phyloP scores from a whole-genome alignment of 164 flowering plant genomes.

The Litsea cubeba region DNA sequence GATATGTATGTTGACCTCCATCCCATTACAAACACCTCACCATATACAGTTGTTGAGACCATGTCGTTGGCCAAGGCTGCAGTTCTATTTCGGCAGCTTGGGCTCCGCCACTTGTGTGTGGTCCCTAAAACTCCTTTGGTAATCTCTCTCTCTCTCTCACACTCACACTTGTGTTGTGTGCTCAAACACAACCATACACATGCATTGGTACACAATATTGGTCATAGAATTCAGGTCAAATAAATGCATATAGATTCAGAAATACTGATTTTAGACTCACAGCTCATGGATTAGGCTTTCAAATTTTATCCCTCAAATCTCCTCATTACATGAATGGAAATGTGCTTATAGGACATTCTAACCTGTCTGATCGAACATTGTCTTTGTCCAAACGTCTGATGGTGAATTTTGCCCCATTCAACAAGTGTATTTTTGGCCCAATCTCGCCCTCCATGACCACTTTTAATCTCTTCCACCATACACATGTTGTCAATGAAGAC shows the following conservation, averaged over 20 bases:
- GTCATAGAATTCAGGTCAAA: not conserved
- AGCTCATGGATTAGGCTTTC: not conserved
- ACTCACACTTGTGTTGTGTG: not conserved
- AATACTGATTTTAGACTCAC: not conserved
- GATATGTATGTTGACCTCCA: slow-evolving; percentile 94
- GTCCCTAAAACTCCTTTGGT: slow-evolving; percentile 90
- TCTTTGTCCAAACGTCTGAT: no score
- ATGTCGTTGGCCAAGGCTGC: slow-evolving; percentile 97
- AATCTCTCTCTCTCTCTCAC: slow-evolving; percentile 15
- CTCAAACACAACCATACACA: not conserved
- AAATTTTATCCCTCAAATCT: not conserved
- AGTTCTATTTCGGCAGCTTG: slow-evolving; percentile 68
- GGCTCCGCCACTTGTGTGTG: slow-evolving; percentile 79
- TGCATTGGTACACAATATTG: not conserved
- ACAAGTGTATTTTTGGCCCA: no score
- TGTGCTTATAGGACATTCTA: not conserved
- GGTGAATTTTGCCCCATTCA: no score
- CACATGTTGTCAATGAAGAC: no score
- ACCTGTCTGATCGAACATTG: not conserved
- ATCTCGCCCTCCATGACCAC: no score
- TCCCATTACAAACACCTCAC: slow-evolving; percentile 79
- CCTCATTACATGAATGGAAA: not conserved
- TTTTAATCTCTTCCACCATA: no score
- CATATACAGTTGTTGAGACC: slow-evolving; percentile 82
- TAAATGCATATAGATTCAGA: not conserved